Evolutionary conservation across 208 protist genomes (phyloP).

Genomic region (Wallacemonas sp.): DNA sequence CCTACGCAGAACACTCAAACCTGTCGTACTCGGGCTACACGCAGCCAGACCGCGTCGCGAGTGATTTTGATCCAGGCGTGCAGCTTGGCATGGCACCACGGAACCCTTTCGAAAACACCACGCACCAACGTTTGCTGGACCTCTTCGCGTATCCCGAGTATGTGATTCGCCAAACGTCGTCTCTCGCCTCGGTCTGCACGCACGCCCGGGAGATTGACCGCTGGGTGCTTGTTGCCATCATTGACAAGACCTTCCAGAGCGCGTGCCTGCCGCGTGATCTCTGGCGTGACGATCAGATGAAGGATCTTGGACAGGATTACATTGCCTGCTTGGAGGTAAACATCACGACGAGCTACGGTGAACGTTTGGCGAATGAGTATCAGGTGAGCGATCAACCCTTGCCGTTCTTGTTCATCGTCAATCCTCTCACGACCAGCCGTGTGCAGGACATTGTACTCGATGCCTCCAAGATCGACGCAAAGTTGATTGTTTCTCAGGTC

Average conservation of each 20-base stretch:
- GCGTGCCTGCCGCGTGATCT: conserved; percentile 74
- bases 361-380: conserved; percentile 44
- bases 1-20: no score
- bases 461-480: conserved; percentile 33
- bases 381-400: conserved; percentile 27
- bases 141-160: conserved; percentile 55
- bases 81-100: conserved; percentile 6
- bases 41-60: neutral
- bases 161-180: conserved; percentile 32
- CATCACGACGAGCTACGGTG: conserved; percentile 33
- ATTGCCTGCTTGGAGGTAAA: conserved; percentile 55
- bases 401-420: conserved; percentile 62
- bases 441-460: conserved; percentile 32
- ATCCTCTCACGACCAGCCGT: conserved; percentile 59
- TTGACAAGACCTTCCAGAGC: conserved; percentile 53
- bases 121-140: conserved; percentile 19
- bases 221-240: conserved; percentile 68
- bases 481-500: conserved; percentile 38
- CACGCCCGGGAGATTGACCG: conserved; percentile 32
- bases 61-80: conserved; percentile 8
- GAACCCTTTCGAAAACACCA: conserved; percentile 21
- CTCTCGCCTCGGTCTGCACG: conserved; percentile 45
- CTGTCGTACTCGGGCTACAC: no score
- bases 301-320: conserved; percentile 34
- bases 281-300: conserved; percentile 49